phyloP scores from a whole-genome alignment of 1,139 yeast species.

The Groenewaldozyma sp. region DNA sequence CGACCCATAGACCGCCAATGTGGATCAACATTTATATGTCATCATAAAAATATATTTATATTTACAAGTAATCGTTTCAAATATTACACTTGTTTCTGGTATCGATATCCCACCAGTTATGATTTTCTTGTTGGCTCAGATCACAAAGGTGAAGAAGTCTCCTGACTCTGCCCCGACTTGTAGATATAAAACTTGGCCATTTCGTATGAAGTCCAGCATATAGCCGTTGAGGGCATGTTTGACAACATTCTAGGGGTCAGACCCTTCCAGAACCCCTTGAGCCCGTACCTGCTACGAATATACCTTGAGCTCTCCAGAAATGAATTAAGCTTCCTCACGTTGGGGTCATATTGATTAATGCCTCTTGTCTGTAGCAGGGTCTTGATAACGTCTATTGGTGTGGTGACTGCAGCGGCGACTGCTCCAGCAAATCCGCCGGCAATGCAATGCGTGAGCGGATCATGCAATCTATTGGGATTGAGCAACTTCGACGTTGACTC shows the following conservation, averaged over 20 bases:
- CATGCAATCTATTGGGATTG: conserved; percentile 71
- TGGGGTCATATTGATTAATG: conserved; percentile 30
- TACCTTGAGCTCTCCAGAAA: conserved; percentile 64
- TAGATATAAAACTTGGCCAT: conserved; percentile 73
- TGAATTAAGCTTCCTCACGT: conserved; percentile 55
- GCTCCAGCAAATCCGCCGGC: conserved; percentile 97
- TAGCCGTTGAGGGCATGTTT: conserved; percentile 94
- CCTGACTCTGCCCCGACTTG: too few species aligned
- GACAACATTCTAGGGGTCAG: conserved; percentile 85
- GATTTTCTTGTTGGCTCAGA: too few species aligned
- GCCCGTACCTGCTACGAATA: conserved; percentile 58
- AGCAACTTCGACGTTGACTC: conserved; percentile 71
- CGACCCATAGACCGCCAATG: too few species aligned
- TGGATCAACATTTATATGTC: too few species aligned
- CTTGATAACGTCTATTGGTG: conserved; percentile 91
- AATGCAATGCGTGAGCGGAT: conserved; percentile 86
- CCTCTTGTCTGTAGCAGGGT: conserved; percentile 81
- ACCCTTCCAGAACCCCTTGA: conserved; percentile 70
- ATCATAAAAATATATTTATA: too few species aligned
- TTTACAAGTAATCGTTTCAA: too few species aligned
- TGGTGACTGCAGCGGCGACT: conserved; percentile 89
- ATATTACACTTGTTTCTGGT: too few species aligned
- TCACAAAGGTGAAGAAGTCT: too few species aligned
- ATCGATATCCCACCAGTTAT: too few species aligned
- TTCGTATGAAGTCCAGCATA: conserved; percentile 97